Conservation (phyloP, 768 basidiomycete genomes). For the Leccinellum luteum region DNA sequence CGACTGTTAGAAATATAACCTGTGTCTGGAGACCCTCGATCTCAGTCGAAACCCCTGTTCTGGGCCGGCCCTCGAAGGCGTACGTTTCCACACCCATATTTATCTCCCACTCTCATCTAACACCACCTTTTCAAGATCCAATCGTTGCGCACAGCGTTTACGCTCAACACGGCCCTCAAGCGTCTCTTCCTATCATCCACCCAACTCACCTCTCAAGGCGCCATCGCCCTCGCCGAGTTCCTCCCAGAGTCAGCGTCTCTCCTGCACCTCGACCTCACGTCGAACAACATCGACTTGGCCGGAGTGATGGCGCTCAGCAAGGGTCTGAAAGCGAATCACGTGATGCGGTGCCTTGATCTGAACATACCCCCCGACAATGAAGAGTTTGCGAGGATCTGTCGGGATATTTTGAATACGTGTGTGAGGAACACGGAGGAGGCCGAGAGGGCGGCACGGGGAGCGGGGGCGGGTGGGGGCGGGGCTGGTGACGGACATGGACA, state of each 20-base stretch:
- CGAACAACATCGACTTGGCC: conserved; percentile 80
- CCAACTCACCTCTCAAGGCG: conserved; percentile 73
- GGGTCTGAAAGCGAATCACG: conserved; percentile 79
- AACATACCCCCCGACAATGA: conserved; percentile 87
- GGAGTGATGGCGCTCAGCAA: conserved; percentile 91
- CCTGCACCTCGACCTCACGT: conserved; percentile 88
- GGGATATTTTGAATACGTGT: conserved; percentile 88
- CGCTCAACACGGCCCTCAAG: conserved; percentile 87
- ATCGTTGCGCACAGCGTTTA: conserved; percentile 89
- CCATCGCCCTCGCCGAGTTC: conserved; percentile 95
- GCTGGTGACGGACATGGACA: not conserved
- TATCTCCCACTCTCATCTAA: not conserved
- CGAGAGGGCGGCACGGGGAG: conserved; percentile 35
- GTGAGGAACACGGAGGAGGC: conserved; percentile 86
- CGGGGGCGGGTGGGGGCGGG: not conserved
- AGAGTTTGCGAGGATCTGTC: conserved; percentile 78
- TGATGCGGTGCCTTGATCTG: conserved; percentile 90
- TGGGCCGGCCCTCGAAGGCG: conserved; percentile 88
- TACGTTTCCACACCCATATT: conserved; percentile 37
- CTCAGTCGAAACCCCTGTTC: conserved; percentile 91
- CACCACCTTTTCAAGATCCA: conserved; percentile 51
- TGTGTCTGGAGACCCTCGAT: conserved; percentile 90
- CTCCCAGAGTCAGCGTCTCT: conserved; percentile 86
- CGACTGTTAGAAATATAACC: conserved; percentile 83
- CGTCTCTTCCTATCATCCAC: conserved; percentile 89